These are phyloP conservation scores for grape (Vitis vinifera) DNA, from an alignment of 164 flowering plant genomes.

Conservation along the genomic window DNA sequence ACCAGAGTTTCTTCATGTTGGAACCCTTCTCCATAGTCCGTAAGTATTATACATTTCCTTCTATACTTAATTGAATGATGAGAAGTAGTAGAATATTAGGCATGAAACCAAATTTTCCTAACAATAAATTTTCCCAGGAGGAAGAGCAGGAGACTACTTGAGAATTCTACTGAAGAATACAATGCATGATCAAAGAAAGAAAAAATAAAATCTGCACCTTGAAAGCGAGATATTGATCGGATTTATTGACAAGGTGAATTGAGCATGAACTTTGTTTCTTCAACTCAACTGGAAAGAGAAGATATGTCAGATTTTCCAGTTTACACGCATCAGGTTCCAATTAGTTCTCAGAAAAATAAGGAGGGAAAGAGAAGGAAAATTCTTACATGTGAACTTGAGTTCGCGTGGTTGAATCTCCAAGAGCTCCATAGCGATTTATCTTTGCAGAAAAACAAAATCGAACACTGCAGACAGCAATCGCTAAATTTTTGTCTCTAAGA, in stretches of 20 bases:
- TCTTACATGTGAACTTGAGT: slow-evolving; percentile 63
- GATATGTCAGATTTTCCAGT: neutral
- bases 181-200: neutral
- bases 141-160: too few relatives aligned
- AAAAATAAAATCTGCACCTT: slow-evolving; percentile 23
- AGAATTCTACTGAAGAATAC: neutral
- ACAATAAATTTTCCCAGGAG: neutral
- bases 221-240: slow-evolving; percentile 49
- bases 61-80: too few relatives aligned
- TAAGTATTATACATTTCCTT: too few relatives aligned
- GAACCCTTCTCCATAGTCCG: too few relatives aligned
- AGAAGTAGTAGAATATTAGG: too few relatives aligned
- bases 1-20: neutral
- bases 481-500: neutral
- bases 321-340: neutral
- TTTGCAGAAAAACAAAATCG: slow-evolving; percentile 1
- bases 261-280: slow-evolving; percentile 49
- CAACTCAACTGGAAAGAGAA: slow-evolving; percentile 40
- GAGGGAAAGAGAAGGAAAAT: slow-evolving; percentile 2
- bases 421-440: slow-evolving; percentile 41
- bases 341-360: neutral
- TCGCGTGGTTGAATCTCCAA: slow-evolving; percentile 64
- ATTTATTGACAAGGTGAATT: slow-evolving; percentile 32
- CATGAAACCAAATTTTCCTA: too few relatives aligned
- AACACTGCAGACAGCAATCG: neutral